Evolutionary conservation across 192 early-diverging fungal species (phyloP).

Genomic region (Geranomyces variabilis): DNA sequence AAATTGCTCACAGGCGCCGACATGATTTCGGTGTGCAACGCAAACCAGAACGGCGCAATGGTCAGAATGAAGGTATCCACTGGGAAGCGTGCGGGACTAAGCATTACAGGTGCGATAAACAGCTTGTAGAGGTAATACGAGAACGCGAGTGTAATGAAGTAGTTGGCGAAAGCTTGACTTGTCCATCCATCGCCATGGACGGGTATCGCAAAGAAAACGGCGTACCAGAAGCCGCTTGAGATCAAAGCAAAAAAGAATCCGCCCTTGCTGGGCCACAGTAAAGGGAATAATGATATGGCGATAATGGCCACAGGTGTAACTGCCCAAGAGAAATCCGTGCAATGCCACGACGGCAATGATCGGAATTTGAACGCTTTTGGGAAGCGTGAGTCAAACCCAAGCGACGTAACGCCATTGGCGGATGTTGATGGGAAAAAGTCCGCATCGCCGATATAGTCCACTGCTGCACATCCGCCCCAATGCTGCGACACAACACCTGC

Average conservation of each 20-base stretch:
- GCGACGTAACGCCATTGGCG: conserved; percentile 33
- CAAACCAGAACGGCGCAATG: conserved; percentile 30
- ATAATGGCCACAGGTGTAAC: conserved; percentile 32
- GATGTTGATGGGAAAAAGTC: conserved; percentile 8
- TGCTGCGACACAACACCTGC: conserved; percentile 34
- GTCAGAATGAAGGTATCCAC: conserved; percentile 32
- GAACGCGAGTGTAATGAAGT: conserved; percentile 31
- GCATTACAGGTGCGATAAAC: conserved; percentile 18
- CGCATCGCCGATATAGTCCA: conserved; percentile 19
- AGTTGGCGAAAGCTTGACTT: conserved; percentile 16
- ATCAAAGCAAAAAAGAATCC: conserved; percentile 25
- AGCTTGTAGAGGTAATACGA: conserved; percentile 29
- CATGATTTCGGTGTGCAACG: conserved; percentile 41
- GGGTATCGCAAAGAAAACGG: conserved; percentile 30
- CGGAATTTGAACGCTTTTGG: conserved; percentile 28
- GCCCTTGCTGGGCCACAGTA: conserved; percentile 15
- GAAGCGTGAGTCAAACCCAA: conserved; percentile 38
- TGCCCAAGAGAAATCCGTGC: conserved; percentile 40
- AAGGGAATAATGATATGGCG: conserved; percentile 28
- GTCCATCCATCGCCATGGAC: conserved; percentile 26
- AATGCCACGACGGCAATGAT: conserved; percentile 11
- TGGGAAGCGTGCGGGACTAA: conserved; percentile 27
- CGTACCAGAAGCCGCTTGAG: conserved; percentile 30
- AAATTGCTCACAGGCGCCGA: conserved; percentile 30
- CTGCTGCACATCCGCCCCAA: conserved; percentile 37